Evolutionary conservation across 371 early-diverging fungal genomes (phyloP), one percentile per base, ranked within the genome.

Genomic region (Lichtheimia ramosa): DNA sequence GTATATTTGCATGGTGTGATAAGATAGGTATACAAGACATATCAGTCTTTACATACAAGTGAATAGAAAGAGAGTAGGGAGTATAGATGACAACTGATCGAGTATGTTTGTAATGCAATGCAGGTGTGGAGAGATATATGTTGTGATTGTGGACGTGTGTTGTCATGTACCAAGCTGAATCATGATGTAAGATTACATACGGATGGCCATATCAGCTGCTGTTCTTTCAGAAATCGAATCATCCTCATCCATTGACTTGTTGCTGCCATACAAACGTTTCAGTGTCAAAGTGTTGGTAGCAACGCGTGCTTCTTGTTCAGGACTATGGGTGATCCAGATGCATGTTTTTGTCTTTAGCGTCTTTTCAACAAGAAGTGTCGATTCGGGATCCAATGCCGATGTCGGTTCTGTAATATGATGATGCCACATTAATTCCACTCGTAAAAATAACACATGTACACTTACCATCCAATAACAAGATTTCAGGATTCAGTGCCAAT

Each of bases 281-380:
- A 61, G 27, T 8, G 62, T 66, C 34, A 79, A 53, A 1, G 70
- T 68, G 39, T 66, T 27, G 8, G 84, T 82, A 6, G 83, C 82
- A 10, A 94, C 81, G 16, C 96, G 81, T 16, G 77, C 69, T 43
- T 84, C 89, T 67, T 95, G 96, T 16, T 83, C 79, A 4, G 85
- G 84, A 59, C 83, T 83, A 58, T 95, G 96, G 0, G 95, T 92
- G 57, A 95, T 86, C 92, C 90, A 89, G 51, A 94, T 60, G 59
- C 92, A 91, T 23, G 88, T 85, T 24, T 75, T 63, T 6, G 66
- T 54, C 20, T 77, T 65, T 15, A 94, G 68, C 0, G 92, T 85
- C 5, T 81, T 71, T 64, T 96, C 95, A 1, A 96, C 96, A 14
- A 86, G 64, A 12, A 74, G 59, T 14, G 85, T 80, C 0, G 93